Base-by-base conservation (phyloP, 2,329 filamentous ascomycete genomes). In the Diplocarpon rosae region DNA sequence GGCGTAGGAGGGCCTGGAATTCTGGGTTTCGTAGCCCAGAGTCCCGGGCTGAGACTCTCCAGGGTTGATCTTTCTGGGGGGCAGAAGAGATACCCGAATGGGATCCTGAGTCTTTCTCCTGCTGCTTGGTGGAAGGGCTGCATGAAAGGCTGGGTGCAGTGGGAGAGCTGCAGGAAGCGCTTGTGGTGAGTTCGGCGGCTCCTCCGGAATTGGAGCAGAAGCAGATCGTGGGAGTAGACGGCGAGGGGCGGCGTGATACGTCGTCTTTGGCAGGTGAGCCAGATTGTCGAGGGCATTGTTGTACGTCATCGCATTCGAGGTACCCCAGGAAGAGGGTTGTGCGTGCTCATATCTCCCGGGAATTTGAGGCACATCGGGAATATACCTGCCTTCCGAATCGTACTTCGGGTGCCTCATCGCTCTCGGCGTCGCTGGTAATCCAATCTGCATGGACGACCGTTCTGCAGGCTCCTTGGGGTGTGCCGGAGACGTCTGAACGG, bases 371-470 rank as follows among this genome's bases (percentile, higher is more conserved):
- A 77, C 66, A n/a, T 73, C 70, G 0, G 80, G 78, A 27, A 78
- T 69, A 45, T 71, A 66, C 27, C 66, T 67, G 34, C 71, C 67
- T 46, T 80, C 73, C 2, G 70, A 65, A 52, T 77, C 75, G 54
- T 90, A 79, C 35, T 85, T 78, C 1, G 77, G 75, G 60, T 93
- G 78, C 15, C 84, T 78, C 88, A 95, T 94, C 1, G 88, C 88
- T 66, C 86, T 81, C 27, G 90, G 89, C 1, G 89, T 95, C 2
- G 88, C 86, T 12, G 90, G 88, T n/a, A 95, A 73, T 0, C 88
- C 89, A 41, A 90, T 73, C 5, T 75, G 72, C 1, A 49, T 37
- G n/a, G 73, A 69, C 1, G 71, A 71, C 2, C 39, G 40, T 54
- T 29, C 63, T 62, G 48, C 61, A 49, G 71, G 72, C 61, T 75